Conservation (phyloP, 441 rosid species). For the Bruguiera hainesii region DNA sequence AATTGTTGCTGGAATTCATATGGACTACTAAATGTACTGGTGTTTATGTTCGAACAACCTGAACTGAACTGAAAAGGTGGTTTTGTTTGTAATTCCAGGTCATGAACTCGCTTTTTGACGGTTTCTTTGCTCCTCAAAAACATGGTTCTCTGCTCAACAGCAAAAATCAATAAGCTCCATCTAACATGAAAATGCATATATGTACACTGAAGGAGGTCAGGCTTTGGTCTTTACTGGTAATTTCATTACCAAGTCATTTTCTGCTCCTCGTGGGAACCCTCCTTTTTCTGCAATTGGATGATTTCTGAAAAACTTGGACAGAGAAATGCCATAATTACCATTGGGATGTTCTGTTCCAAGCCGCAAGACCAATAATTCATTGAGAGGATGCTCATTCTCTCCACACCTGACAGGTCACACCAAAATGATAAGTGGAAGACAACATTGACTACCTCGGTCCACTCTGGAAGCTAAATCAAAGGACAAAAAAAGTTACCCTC, state of each 20-base stretch:
- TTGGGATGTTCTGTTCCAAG: constrained; percentile 44
- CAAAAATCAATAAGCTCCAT: constrained; percentile 3
- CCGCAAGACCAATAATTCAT: constrained; percentile 55
- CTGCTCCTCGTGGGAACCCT: constrained; percentile 26
- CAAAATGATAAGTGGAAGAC: background rate
- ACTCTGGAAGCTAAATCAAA: too few species aligned
- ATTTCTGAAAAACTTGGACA: constrained; percentile 41
- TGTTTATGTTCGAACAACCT: constrained; percentile 26
- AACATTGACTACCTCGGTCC: background rate
- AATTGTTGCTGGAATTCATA: background rate
- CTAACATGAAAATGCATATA: background rate
- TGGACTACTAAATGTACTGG: background rate
- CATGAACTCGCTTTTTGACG: constrained; percentile 22
- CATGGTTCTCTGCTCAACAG: constrained; percentile 28
- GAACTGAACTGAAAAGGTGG: constrained; percentile 31
- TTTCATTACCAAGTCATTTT: constrained; percentile 33
- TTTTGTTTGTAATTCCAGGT: constrained; percentile 27
- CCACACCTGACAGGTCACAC: constrained; percentile 38
- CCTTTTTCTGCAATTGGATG: constrained; percentile 45
- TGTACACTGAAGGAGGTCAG: background rate
- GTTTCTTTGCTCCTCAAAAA: constrained; percentile 17
- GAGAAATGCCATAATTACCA: constrained; percentile 30
- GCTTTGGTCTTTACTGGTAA: background rate
- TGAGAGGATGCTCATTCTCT: constrained; percentile 72
- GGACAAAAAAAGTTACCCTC: constrained; percentile 42